A percentile compares a stretch with the other conserved stretches of the same genome.
phyloP scores from a whole-genome alignment of 2,329 filamentous ascomycete genomes.

The Aspergillus udagawae region DNA sequence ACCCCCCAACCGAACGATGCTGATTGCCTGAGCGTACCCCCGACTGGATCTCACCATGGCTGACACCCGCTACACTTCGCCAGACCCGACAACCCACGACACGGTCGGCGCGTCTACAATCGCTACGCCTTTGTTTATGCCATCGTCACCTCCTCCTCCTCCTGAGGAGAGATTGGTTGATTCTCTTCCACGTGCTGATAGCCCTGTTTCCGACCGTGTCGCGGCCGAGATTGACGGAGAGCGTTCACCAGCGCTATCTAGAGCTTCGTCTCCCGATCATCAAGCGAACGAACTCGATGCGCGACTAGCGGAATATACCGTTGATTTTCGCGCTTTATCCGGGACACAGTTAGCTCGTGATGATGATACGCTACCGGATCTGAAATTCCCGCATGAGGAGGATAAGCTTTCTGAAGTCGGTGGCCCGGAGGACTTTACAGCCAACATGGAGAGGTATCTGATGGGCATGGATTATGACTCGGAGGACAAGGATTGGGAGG shows the following conservation, averaged over 20 bases:
- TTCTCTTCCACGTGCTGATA: background rate
- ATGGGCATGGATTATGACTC: constrained; percentile 25
- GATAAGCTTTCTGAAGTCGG: constrained; percentile 36
- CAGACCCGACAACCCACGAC: constrained; percentile 39
- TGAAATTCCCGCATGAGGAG: constrained; percentile 19
- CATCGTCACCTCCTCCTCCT: constrained; percentile 32
- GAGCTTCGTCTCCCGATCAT: constrained; percentile 21
- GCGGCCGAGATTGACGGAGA: constrained; percentile 6
- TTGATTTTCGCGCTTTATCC: constrained; percentile 38
- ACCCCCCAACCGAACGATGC: background rate
- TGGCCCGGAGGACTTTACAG: constrained; percentile 41
- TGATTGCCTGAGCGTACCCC: constrained; percentile 3
- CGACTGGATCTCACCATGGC: constrained; percentile 28
- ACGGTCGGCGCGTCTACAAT: constrained; percentile 40
- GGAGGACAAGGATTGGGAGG: constrained; percentile 10
- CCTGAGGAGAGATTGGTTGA: constrained; percentile 7
- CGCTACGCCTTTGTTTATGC: constrained; percentile 34
- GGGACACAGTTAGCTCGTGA: constrained; percentile 23
- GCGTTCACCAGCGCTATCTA: constrained; percentile 12
- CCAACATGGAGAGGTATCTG: constrained; percentile 40
- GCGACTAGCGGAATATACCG: constrained; percentile 37
- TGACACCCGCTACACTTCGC: constrained; percentile 34
- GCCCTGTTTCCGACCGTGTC: constrained; percentile 11
- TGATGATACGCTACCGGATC: constrained; percentile 21
- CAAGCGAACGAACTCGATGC: constrained; percentile 34